Conservation (phyloP, 208 protist species). For the Acanthamoeba triangularis region DNA sequence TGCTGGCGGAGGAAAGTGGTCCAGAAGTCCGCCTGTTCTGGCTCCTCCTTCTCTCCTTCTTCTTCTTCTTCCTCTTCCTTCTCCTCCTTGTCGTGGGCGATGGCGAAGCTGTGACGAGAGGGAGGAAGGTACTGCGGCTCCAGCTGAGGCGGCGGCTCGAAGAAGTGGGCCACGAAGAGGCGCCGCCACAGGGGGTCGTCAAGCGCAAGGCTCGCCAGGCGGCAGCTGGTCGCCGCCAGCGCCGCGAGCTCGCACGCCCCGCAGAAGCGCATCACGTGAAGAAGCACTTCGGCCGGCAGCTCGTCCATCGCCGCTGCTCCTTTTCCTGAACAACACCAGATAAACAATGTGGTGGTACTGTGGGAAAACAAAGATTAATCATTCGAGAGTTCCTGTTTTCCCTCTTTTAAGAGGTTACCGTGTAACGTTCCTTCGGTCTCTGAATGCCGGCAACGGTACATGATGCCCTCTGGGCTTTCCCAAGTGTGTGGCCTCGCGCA, state of each 20-base stretch:
- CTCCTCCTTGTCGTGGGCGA: neutral
- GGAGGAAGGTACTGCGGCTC: neutral
- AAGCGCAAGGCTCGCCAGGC: neutral
- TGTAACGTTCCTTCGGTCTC: too few species aligned
- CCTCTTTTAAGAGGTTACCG: too few species aligned
- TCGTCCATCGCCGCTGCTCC: neutral
- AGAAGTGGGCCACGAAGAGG: neutral
- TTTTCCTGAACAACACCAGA: neutral
- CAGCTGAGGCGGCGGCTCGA: neutral
- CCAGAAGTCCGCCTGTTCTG: neutral
- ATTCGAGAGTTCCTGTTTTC: too few species aligned
- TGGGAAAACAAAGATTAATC: too few species aligned
- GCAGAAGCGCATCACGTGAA: neutral
- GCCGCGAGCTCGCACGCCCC: neutral
- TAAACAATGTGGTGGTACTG: too few species aligned
- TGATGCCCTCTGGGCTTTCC: too few species aligned
- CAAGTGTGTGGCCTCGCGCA: too few species aligned
- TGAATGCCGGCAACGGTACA: too few species aligned
- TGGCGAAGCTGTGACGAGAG: neutral
- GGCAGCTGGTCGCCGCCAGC: neutral
- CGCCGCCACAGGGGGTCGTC: neutral
- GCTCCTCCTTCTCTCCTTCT: neutral
- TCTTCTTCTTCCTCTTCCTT: neutral
- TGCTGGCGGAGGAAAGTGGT: neutral
- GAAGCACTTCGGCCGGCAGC: slow-evolving; percentile 7